These are phyloP conservation scores for Diaporthe citrichinensis DNA, from an alignment of 2,329 filamentous ascomycete genomes.

Conservation along the genomic window DNA sequence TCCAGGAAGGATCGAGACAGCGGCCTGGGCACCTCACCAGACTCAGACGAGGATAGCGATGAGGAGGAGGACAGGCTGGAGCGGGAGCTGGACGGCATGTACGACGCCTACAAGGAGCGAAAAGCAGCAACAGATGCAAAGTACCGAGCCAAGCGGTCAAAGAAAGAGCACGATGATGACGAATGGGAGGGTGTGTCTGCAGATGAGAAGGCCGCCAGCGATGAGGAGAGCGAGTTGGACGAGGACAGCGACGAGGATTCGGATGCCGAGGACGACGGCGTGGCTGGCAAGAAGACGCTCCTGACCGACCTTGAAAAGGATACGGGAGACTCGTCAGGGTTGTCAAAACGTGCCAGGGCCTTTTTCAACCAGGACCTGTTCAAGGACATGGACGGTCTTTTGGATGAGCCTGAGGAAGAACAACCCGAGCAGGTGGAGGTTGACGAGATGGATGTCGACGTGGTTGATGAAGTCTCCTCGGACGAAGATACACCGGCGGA, in stretches of 20 bases:
- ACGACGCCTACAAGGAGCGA: conserved; percentile 85
- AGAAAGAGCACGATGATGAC: conserved; percentile 84
- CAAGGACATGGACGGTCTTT: conserved; percentile 80
- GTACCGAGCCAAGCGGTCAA: conserved; percentile 88
- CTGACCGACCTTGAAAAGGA: conserved; percentile 74
- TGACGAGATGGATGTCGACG: conserved; percentile 52
- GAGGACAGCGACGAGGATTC: conserved; percentile 75
- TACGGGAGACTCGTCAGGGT: conserved; percentile 64
- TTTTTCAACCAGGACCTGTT: conserved; percentile 99
- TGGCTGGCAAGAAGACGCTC: conserved; percentile 61
- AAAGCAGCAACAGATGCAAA: conserved; percentile 88
- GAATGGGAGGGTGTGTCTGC: conserved; percentile 93
- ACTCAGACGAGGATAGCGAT: conserved; percentile 76
- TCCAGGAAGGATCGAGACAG: conserved; percentile 71
- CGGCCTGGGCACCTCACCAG: conserved; percentile 67
- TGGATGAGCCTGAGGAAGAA: conserved; percentile 64
- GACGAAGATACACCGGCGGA: conserved; percentile 56
- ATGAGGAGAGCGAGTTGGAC: conserved; percentile 70
- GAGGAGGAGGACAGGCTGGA: conserved; percentile 88
- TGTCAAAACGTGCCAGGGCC: conserved; percentile 87
- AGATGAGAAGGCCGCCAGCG: conserved; percentile 70
- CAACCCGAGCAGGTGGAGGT: conserved; percentile 58
- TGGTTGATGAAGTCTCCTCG: conserved; percentile 44
- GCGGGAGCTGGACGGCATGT: conserved; percentile 87
- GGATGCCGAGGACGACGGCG: conserved; percentile 66